phyloP scores from a whole-genome alignment of 148 eudicot genomes.

The Amaranthus hypochondriacus region DNA sequence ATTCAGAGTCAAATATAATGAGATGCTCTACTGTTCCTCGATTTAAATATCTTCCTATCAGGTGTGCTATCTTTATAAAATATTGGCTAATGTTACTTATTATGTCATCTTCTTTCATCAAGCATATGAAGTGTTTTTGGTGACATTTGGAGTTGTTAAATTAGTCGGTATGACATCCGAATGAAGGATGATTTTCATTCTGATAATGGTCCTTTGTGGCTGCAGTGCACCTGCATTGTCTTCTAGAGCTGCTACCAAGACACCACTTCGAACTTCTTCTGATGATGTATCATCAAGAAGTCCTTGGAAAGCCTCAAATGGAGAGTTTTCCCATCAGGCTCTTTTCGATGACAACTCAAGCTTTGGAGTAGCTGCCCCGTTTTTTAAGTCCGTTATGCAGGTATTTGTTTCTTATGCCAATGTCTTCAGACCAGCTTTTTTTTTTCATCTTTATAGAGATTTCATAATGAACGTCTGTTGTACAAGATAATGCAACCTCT shows the following conservation, averaged over 20 bases:
- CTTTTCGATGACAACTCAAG: slow-evolving; percentile 68
- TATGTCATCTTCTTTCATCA: not conserved
- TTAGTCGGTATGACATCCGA: not conserved
- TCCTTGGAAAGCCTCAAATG: slow-evolving; percentile 62
- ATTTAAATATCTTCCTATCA: slow-evolving; percentile 96
- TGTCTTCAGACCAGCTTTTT: not conserved
- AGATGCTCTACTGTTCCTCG: slow-evolving; percentile 90
- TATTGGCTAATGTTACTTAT: not conserved
- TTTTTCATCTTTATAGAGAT: not conserved
- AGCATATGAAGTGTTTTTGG: not conserved
- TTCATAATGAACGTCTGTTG: not conserved
- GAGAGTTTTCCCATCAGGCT: slow-evolving; percentile 59
- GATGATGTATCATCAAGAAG: slow-evolving; percentile 54
- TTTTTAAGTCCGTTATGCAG: slow-evolving; percentile 96
- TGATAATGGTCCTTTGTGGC: slow-evolving; percentile 5
- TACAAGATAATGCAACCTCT: not conserved
- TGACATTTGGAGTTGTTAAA: not conserved
- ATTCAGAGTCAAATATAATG: slow-evolving; percentile 88
- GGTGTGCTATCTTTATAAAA: slow-evolving; percentile 32
- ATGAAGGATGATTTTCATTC: not conserved
- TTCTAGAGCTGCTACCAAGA: slow-evolving; percentile 56
- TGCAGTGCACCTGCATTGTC: slow-evolving; percentile 90
- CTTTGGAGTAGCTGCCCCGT: slow-evolving; percentile 85
- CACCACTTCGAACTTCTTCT: slow-evolving; percentile 42
- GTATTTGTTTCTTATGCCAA: slow-evolving; percentile 21